These are phyloP conservation scores for Elsinoe australis DNA, from an alignment of 2,329 filamentous ascomycete species.

Conservation along the genomic window DNA sequence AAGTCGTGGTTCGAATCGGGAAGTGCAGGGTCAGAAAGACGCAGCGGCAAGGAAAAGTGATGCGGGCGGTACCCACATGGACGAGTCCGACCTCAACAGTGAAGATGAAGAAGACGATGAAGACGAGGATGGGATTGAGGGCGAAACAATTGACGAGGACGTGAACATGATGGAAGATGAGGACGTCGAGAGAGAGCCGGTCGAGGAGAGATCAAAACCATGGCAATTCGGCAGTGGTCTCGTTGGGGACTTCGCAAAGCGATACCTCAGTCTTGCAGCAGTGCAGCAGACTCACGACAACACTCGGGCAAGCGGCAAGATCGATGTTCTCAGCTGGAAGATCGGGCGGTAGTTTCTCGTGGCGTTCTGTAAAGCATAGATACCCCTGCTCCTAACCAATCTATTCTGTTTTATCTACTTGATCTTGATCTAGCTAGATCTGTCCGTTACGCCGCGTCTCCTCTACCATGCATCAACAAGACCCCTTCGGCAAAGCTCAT, in stretches of 20 bases:
- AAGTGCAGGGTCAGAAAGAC: no score
- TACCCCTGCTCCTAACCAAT: background rate
- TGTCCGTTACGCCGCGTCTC: no score
- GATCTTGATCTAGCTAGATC: no score
- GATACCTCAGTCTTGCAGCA: background rate
- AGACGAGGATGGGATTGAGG: background rate
- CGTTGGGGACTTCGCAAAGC: background rate
- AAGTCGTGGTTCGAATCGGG: no score
- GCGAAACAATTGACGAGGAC: background rate
- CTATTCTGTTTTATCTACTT: no score
- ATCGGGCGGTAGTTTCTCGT: background rate
- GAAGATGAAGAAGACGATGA: background rate
- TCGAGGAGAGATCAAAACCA: no score
- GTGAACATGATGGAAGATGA: background rate
- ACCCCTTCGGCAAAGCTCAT: background rate
- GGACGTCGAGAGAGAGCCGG: background rate
- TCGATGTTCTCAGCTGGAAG: background rate
- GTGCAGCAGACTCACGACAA: background rate
- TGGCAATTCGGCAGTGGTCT: background rate
- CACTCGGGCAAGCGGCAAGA: background rate
- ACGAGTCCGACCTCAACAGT: background rate
- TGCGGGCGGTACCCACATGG: background rate
- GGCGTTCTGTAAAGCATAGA: background rate
- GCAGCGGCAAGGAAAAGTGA: no score
- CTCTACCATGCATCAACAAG: no score